Conservation (phyloP, 768 basidiomycete species). For the Tephrocybe sp. region DNA sequence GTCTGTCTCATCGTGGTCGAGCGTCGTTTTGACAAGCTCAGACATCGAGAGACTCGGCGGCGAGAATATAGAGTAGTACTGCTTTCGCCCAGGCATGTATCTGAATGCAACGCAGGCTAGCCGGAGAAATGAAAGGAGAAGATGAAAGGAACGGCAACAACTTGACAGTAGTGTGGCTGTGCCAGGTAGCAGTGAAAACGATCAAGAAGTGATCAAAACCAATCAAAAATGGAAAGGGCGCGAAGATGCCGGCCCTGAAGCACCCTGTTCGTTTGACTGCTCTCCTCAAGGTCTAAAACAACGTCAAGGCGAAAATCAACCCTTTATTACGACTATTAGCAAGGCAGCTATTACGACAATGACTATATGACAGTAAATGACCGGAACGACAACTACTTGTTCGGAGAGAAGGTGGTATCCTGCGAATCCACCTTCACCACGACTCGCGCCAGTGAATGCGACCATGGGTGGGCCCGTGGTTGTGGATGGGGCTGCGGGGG, state of each 20-base stretch:
- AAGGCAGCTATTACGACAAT: background rate
- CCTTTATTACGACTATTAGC: slow-evolving; percentile 3
- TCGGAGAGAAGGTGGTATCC: background rate
- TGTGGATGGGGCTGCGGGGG: slow-evolving; percentile 2
- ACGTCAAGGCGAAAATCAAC: background rate
- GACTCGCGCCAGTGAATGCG: background rate
- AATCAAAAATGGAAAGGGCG: slow-evolving; percentile 20
- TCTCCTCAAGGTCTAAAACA: background rate
- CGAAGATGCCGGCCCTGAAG: slow-evolving; percentile 33
- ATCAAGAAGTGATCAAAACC: slow-evolving; percentile 2
- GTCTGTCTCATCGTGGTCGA: slow-evolving; percentile 76
- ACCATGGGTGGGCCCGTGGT: slow-evolving; percentile 1
- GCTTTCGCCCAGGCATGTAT: slow-evolving; percentile 43
- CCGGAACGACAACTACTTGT: background rate
- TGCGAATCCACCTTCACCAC: background rate
- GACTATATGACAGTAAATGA: background rate
- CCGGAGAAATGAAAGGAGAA: slow-evolving; percentile 4
- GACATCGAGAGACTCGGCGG: slow-evolving; percentile 72
- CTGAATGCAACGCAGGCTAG: background rate
- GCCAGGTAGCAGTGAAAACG: slow-evolving; percentile 17
- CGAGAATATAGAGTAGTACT: slow-evolving; percentile 61
- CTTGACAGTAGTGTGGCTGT: slow-evolving; percentile 20
- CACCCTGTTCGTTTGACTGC: background rate
- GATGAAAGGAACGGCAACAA: slow-evolving; percentile 9
- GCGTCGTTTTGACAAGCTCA: slow-evolving; percentile 76